Evolutionary conservation across 805 yeast genomes (phyloP).

Genomic region (Wickerhamomyces rabaulensis): DNA sequence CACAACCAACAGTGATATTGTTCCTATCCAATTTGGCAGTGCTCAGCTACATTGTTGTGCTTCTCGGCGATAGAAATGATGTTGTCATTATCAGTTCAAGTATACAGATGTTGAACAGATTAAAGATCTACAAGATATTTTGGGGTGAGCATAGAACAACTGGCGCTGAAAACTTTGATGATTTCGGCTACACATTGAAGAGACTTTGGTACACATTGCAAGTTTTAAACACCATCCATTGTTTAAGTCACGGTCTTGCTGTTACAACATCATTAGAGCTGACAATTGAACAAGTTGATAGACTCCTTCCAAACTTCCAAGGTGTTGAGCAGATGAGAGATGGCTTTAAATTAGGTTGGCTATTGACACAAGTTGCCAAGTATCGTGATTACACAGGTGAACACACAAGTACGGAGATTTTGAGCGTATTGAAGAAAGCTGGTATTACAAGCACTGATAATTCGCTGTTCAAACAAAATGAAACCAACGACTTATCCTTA

Average conservation of each 20-base stretch:
- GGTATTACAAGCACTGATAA: not conserved
- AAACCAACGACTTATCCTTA: slow-evolving; percentile 1
- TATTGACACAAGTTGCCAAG: slow-evolving; percentile 5
- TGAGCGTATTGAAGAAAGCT: not conserved
- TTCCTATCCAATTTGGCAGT: slow-evolving; percentile 29
- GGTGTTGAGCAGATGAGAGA: slow-evolving; percentile 18
- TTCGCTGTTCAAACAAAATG: not conserved
- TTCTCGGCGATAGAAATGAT: slow-evolving; percentile 57
- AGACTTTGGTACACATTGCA: slow-evolving; percentile 44
- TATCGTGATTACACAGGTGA: not conserved
- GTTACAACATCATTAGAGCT: slow-evolving; percentile 21
- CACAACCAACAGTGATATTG: slow-evolving; percentile 10
- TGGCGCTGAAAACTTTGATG: slow-evolving; percentile 19
- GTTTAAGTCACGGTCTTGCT: slow-evolving; percentile 48
- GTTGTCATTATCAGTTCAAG: slow-evolving; percentile 47
- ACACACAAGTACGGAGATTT: not conserved
- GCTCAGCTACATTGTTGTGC: slow-evolving; percentile 50
- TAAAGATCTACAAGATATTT: slow-evolving; percentile 39
- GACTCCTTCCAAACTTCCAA: slow-evolving; percentile 14
- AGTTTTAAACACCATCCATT: slow-evolving; percentile 46
- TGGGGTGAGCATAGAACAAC: slow-evolving; percentile 10
- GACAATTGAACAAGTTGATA: slow-evolving; percentile 15
- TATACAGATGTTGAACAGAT: slow-evolving; percentile 52
- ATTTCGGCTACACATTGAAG: slow-evolving; percentile 23
- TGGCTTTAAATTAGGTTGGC: slow-evolving; percentile 22